Evolutionary conservation across 164 flowering plant species (phyloP), one percentile per base, ranked within the genome.

Genomic region (Umbilicus rupestris): DNA sequence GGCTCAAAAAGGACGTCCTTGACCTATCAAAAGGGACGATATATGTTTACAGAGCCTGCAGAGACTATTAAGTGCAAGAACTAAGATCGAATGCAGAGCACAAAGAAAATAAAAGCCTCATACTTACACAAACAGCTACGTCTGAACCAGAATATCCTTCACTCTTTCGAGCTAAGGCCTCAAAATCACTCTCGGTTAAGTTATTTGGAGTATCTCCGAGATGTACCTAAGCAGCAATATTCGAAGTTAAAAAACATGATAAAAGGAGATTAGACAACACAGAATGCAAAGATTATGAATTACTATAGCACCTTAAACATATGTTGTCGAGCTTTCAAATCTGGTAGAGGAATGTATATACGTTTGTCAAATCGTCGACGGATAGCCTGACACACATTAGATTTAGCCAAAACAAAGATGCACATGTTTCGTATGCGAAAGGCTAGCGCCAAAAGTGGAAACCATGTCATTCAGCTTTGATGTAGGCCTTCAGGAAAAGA

Each of bases 131-230:
- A 77, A 95, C 99, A 71, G 98, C 65, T 35, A 95, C 76, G 76
- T 95, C 98, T 63, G 99, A 95, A 73, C 99, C 99, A 52, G 99
- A 92, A 73, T 82, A 95, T 0, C 99, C 99, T 66, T 95, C 98
- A 2, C 96, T 83, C 78, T 64, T 84, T 64, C 82, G 87, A 63
- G 85, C 98, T 72, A 92, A 79, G 66, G 9, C 68, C 81, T 92
- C 97, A 78, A 84, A 92, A 74, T 92, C 99, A 71, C 87, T 81
- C 76, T 95, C 99, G 42, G 85, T 78, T 78, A 95, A 84, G 71
- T 86, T 90, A 73, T 95, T 82, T 33, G 99, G 97, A 7, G 99
- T 91, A 75, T 91, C 99, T 60, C 99, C 99, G 14, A 94, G 79
- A 85, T 95, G 99, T 68, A 95, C 98, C 99, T 95, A 73, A 49